These are phyloP conservation scores for Fragilaria crotonensis DNA, from an alignment of 108 stramenopile species.

Conservation along the genomic window DNA sequence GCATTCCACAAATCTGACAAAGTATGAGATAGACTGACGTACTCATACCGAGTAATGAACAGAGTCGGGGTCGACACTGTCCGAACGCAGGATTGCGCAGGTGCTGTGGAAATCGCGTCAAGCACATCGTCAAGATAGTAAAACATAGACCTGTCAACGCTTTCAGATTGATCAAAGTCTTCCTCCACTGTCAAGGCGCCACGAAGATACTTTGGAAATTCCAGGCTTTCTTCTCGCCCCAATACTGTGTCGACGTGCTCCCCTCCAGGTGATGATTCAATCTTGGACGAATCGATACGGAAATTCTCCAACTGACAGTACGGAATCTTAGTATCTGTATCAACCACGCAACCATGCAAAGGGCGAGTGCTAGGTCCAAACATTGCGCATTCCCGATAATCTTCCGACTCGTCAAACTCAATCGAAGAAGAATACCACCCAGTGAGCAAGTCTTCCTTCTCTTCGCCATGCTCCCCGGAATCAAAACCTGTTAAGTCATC, in stretches of 20 bases:
- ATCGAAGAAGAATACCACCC: neutral
- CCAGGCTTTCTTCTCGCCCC: conserved; percentile 17
- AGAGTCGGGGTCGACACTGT: conserved; percentile 23
- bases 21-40: conserved; percentile 40
- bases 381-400: neutral
- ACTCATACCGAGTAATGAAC: conserved; percentile 35
- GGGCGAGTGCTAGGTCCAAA: conserved; percentile 13
- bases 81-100: conserved; percentile 5
- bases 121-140: conserved; percentile 21
- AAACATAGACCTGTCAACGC: neutral
- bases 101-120: conserved; percentile 1
- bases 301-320: conserved; percentile 23
- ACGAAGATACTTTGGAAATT: conserved; percentile 16
- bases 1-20: conserved; percentile 38
- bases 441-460: neutral
- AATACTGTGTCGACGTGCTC: conserved; percentile 17
- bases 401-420: neutral
- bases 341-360: conserved; percentile 20
- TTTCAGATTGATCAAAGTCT: conserved; percentile 7
- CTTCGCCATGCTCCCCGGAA: neutral
- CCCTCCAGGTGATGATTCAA: conserved; percentile 13
- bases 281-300: conserved; percentile 13
- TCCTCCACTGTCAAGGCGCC: conserved; percentile 19
- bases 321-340: conserved; percentile 9
- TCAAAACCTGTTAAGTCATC: too few relatives aligned